Evolutionary conservation across 202 grass and related monocot genomes (phyloP), one percentile per base, ranked within the genome.

Genomic region (Brachypodium distachyon): DNA sequence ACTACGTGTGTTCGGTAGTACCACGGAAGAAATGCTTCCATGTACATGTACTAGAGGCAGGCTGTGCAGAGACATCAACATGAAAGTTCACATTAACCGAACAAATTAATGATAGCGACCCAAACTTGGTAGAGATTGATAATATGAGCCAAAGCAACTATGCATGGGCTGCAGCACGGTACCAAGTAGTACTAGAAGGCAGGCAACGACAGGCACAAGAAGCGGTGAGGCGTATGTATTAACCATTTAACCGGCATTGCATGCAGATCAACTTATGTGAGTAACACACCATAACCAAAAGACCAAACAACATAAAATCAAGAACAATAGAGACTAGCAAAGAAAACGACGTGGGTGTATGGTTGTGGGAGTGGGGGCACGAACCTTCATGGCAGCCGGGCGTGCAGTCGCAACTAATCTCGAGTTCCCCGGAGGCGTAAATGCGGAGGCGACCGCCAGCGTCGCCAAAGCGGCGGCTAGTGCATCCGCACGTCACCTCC

Each of bases 381-480:
- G 59, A 61, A 97, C 95, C 95, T 98, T 97, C 91, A 51, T 80
- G 59, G 70, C 95, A 97, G 61, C 89, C 95, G 21, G 91, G 89
- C 23, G 90, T 97, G 67, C 95, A 97, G 27, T 97, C 91, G 85
- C 95, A 97, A 75, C 31, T 77, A 69, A 97, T 51, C 91, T 89
- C 92, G 3, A 97, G 91, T 70, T 94, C 91, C 58, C 95, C 95
- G 27, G 91, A 88, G 1, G 89, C 80, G 79, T 80, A 94, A 74
- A 98, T 80, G 80, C 82, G 86, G 80, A 98, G 95, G 37, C 87
- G 85, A 16, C 95, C 95, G 11, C 90, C 91, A 22, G 95, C 95
- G 70, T 98, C 95, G 43, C 95, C 95, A 54, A 94, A 98, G 52
- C 91, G 95, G 80, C 88, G 95, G 84, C 95, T 98, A 65, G 95